Conservation (phyloP, 1,139 yeast genomes). For the Sugiyamaella grinbergsii region DNA sequence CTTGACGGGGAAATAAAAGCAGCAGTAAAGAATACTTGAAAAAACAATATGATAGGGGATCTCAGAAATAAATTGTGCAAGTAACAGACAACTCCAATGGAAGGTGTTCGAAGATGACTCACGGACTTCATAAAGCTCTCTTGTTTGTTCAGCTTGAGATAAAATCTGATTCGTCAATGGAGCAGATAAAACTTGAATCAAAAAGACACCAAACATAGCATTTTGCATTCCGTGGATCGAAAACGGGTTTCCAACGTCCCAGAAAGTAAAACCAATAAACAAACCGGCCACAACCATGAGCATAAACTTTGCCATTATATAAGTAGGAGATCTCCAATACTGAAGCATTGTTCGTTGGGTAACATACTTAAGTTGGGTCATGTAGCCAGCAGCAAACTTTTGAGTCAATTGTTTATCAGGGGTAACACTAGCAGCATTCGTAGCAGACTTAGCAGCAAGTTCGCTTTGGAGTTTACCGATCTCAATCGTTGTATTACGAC, state of each 20-base stretch:
- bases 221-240: conserved; percentile 42
- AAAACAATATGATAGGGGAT: conserved; percentile 45
- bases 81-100: conserved; percentile 54
- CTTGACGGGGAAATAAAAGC: conserved; percentile 49
- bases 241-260: conserved; percentile 35
- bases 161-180: conserved; percentile 61
- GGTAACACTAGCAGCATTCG: conserved; percentile 21
- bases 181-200: conserved; percentile 54
- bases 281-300: conserved; percentile 53
- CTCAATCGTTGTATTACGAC: conserved; percentile 43
- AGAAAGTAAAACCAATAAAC: conserved; percentile 57
- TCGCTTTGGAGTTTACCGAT: conserved; percentile 42
- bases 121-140: conserved; percentile 62
- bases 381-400: conserved; percentile 41
- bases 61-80: conserved; percentile 49
- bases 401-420: conserved; percentile 27
- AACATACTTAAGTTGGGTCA: conserved; percentile 46
- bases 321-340: conserved; percentile 51
- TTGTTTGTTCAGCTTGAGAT: conserved; percentile 48
- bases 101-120: conserved; percentile 64
- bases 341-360: conserved; percentile 43
- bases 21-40: conserved; percentile 38
- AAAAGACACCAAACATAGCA: conserved; percentile 50
- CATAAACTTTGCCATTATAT: conserved; percentile 48
- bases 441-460: conserved; percentile 31